Percentiles rank a stretch among this genome's conserved stretches.
These are phyloP conservation scores for Lichtheimia corymbifera DNA, from an alignment of 371 early-diverging fungal genomes.

Conservation along the genomic window DNA sequence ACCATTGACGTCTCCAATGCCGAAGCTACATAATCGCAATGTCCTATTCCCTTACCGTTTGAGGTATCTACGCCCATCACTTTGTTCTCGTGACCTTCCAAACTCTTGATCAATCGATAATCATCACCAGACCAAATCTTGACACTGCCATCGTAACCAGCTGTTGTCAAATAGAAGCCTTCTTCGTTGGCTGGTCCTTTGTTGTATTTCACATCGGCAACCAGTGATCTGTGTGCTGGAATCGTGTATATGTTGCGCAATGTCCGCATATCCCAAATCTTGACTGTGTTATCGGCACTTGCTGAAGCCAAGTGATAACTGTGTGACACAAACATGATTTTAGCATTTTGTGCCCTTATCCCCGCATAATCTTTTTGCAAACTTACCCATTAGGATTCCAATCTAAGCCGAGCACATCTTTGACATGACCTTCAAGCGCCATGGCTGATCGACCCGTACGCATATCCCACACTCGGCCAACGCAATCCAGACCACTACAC, in stretches of 20 bases:
- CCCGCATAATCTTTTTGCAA: not conserved
- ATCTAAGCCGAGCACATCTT: constrained; percentile 84
- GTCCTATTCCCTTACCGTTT: constrained; percentile 46
- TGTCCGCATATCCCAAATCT: constrained; percentile 90
- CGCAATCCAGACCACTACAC: constrained; percentile 80
- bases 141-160: constrained; percentile 88
- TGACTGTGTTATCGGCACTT: constrained; percentile 81
- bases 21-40: not conserved
- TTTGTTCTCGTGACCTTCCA: constrained; percentile 89
- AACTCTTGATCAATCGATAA: constrained; percentile 83
- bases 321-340: not conserved
- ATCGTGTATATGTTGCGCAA: constrained; percentile 78
- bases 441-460: constrained; percentile 89
- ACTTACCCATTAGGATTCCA: constrained; percentile 88
- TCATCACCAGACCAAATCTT: constrained; percentile 94
- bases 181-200: constrained; percentile 32
- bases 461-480: constrained; percentile 95
- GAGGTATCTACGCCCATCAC: constrained; percentile 89
- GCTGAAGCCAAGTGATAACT: constrained; percentile 79
- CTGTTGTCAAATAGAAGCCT: constrained; percentile 68
- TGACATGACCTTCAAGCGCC: constrained; percentile 89
- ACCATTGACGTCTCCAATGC: not conserved
- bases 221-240: constrained; percentile 90
- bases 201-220: constrained; percentile 79
- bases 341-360: not conserved